Conservation (phyloP, 2,329 filamentous ascomycete genomes). For the Sarocladiaceae sp. region DNA sequence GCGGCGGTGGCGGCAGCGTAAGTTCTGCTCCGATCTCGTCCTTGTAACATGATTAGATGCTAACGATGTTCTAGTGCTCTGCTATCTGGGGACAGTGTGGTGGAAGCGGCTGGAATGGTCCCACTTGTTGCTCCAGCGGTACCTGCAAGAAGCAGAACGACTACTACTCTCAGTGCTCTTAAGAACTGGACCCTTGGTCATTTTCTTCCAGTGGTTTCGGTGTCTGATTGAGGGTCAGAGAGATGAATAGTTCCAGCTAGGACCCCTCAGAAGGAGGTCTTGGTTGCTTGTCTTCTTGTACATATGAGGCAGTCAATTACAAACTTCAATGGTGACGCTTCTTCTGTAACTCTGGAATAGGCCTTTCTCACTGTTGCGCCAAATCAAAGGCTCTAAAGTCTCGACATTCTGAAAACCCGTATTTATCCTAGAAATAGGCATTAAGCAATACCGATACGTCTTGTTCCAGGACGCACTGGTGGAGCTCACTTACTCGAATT, state of each 20-base stretch:
- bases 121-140: constrained; percentile 16
- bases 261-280: background rate
- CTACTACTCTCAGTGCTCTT: constrained; percentile 17
- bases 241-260: background rate
- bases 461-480: no score
- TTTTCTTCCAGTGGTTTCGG: background rate
- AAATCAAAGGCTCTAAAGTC: no score
- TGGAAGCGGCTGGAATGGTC: constrained; percentile 16
- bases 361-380: no score
- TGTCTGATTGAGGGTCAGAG: no score
- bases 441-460: no score
- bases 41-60: background rate
- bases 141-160: constrained; percentile 16
- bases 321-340: no score
- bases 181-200: background rate
- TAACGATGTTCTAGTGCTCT: constrained; percentile 7
- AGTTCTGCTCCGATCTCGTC: background rate
- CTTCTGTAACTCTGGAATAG: no score
- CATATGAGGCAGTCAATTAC: background rate
- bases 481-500: no score
- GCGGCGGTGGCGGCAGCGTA: constrained; percentile 2
- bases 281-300: background rate
- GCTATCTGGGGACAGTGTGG: constrained; percentile 13
- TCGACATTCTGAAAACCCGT: no score
- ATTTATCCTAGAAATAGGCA: no score